Base-by-base conservation (phyloP, 176 grass and related monocot species). In the Sorghum bicolor region DNA sequence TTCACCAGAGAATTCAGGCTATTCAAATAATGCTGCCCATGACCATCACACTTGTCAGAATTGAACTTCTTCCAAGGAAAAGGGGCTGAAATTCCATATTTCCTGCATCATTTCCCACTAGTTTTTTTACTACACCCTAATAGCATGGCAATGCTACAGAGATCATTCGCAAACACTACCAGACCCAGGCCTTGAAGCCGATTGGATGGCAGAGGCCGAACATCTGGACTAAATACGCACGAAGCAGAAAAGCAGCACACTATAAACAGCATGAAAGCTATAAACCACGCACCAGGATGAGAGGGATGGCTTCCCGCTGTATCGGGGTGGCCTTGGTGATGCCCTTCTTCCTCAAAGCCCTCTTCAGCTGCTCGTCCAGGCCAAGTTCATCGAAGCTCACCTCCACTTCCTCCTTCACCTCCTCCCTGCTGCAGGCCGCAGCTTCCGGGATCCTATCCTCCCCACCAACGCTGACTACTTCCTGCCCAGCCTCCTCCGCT, bases 261-360 rank as follows among this genome's bases (percentile, higher is more conserved):
- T 1, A 71, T 80, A 36, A 33, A 45, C 50, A 65, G 17, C 8
- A 79, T 0, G 11, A 12, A 5, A 26, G 5, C 32, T 10, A 78
- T 37, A 74, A 55, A 70, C 24, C 20, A 41, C 84, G 40, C 34
- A 98, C 95, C 90, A 98, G 67, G 25, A 95, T 95, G 45, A 93
- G 90, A 28, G 95, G 95, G 79, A 98, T 89, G n/a, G 92, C 92
- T 68, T 93, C 90, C 30, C 84, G 78, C 75, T 98, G 95, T 80
- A 98, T 98, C 2, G 88, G 92, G 70, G 92, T 94, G 32, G 88
- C 81, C 28, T 79, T 78, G 58, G 73, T 30, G 72, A 98, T 77
- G 40, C 86, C 87, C 78, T 93, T 91, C 90, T 98, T 98, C 87
- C 88, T 83, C 79, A 98, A 41, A 64, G 95, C 95, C 83, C 92